A percentile compares a stretch with the other conserved stretches of the same genome.
phyloP scores from a whole-genome alignment of 208 protist species.

The Herpetomonas tarakana region DNA sequence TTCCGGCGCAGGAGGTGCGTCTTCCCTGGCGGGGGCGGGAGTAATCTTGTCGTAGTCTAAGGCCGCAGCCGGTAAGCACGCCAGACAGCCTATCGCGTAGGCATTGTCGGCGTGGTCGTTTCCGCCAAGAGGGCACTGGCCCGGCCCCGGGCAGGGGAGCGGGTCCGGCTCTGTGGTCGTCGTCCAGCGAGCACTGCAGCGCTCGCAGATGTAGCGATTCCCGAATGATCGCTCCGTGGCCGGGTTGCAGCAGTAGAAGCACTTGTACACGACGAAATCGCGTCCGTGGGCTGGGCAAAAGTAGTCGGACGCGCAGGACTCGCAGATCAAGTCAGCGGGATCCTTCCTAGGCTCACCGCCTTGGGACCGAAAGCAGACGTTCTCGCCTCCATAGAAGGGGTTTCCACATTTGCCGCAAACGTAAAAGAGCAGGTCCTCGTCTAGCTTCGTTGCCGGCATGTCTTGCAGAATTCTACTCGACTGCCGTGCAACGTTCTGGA shows the following conservation, averaged over 20 bases:
- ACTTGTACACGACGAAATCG: slow-evolving; percentile 76
- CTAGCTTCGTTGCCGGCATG: slow-evolving; percentile 31
- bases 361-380: slow-evolving; percentile 68
- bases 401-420: slow-evolving; percentile 56
- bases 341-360: slow-evolving; percentile 55
- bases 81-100: slow-evolving; percentile 49
- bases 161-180: slow-evolving; percentile 46
- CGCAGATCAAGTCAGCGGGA: slow-evolving; percentile 65
- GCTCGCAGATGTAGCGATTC: slow-evolving; percentile 78
- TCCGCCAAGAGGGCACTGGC: slow-evolving; percentile 50
- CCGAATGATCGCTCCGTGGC: slow-evolving; percentile 82
- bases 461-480: slow-evolving; percentile 20
- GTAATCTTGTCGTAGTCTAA: slow-evolving; percentile 1
- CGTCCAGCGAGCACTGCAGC: slow-evolving; percentile 58
- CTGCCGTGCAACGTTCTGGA: slow-evolving; percentile 20
- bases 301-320: slow-evolving; percentile 60
- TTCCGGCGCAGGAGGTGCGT: not conserved
- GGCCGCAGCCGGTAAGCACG: slow-evolving; percentile 22
- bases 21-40: not conserved
- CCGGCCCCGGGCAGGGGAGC: slow-evolving; percentile 51
- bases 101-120: slow-evolving; percentile 22
- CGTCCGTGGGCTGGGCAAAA: slow-evolving; percentile 32
- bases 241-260: slow-evolving; percentile 86
- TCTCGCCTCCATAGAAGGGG: slow-evolving; percentile 78
- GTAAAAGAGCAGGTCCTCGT: slow-evolving; percentile 81